Evolutionary conservation across 2,329 filamentous ascomycete genomes (phyloP).

Genomic region (Lachnum nothofagi): DNA sequence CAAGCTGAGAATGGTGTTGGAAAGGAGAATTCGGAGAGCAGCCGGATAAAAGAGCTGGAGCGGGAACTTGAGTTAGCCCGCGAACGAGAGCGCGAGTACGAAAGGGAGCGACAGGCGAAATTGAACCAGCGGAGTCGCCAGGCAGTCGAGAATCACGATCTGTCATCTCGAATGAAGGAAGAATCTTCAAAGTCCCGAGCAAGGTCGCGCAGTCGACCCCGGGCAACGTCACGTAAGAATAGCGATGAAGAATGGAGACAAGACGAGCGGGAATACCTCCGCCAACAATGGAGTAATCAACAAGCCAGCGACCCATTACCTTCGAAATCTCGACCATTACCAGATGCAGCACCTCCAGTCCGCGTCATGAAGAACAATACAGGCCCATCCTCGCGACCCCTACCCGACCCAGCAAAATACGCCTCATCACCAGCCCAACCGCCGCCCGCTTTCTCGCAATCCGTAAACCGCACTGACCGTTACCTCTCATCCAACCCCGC

Average conservation of each 20-base stretch:
- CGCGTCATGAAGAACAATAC: slow-evolving; percentile 31
- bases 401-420: slow-evolving; percentile 34
- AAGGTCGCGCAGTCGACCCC: slow-evolving; percentile 27
- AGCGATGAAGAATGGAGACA: slow-evolving; percentile 43
- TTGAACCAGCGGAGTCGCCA: slow-evolving; percentile 21
- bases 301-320: slow-evolving; percentile 18
- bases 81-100: slow-evolving; percentile 60
- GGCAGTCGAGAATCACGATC: slow-evolving; percentile 28
- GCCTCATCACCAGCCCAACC: slow-evolving; percentile 19
- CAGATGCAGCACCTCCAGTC: slow-evolving; percentile 28
- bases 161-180: slow-evolving; percentile 26
- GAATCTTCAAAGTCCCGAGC: slow-evolving; percentile 23
- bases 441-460: slow-evolving; percentile 14
- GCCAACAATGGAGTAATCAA: slow-evolving; percentile 37
- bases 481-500: slow-evolving; percentile 45
- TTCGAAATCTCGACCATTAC: slow-evolving; percentile 29
- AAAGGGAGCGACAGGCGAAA: slow-evolving; percentile 53
- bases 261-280: slow-evolving; percentile 49
- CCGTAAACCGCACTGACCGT: slow-evolving; percentile 42
- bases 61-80: slow-evolving; percentile 62
- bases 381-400: slow-evolving; percentile 34
- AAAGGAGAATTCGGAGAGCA: slow-evolving; percentile 48
- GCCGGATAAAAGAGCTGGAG: slow-evolving; percentile 76
- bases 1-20: slow-evolving; percentile 59
- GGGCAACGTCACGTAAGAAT: slow-evolving; percentile 24